phyloP scores from a whole-genome alignment of 805 yeast species.

The Starmerella powellii region DNA sequence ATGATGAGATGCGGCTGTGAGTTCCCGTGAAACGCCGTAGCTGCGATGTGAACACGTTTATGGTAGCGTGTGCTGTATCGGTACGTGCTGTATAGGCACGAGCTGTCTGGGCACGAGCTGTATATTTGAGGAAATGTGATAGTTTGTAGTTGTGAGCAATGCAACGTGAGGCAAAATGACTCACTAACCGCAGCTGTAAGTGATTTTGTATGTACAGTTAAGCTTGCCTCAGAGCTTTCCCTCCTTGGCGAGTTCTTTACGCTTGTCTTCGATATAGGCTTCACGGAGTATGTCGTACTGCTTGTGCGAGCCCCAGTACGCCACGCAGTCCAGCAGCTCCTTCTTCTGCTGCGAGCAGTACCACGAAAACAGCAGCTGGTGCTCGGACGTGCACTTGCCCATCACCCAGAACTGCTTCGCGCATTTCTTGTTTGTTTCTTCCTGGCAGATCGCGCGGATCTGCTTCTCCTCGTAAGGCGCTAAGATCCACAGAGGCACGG shows the following conservation, averaged over 20 bases:
- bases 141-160: too few species aligned
- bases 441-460: constrained; percentile 27
- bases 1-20: too few species aligned
- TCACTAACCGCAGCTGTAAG: too few species aligned
- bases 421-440: constrained; percentile 27
- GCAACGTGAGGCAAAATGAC: too few species aligned
- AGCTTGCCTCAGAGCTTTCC: too few species aligned
- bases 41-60: too few species aligned
- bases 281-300: constrained; percentile 25
- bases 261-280: constrained; percentile 26
- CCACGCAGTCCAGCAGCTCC: constrained; percentile 29
- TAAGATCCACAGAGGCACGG: constrained; percentile 30
- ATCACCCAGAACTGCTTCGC: constrained; percentile 25
- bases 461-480: constrained; percentile 32
- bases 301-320: constrained; percentile 28
- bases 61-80: too few species aligned
- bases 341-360: constrained; percentile 29
- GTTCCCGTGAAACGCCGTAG: too few species aligned
- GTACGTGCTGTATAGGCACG: too few species aligned
- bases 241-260: constrained; percentile 16
- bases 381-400: constrained; percentile 28
- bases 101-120: too few species aligned
- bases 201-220: too few species aligned
- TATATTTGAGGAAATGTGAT: too few species aligned
- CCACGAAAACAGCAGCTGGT: constrained; percentile 30